Evolutionary conservation across 1,284 basidiomycete genomes (phyloP).

Genomic region (Ustilago crameri): DNA sequence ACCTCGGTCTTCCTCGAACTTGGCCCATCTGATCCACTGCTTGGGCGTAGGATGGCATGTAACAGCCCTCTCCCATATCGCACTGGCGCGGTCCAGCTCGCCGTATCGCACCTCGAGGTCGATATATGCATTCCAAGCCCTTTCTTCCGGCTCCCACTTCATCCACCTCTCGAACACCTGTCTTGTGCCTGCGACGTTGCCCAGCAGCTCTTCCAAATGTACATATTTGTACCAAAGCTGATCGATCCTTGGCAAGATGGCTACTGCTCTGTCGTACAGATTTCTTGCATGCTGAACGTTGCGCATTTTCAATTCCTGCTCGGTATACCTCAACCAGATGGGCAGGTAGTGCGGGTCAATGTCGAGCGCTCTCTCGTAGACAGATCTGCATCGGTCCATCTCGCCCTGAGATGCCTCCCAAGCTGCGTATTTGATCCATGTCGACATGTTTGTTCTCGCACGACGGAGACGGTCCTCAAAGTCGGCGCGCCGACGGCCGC

Average conservation of each 20-base stretch:
- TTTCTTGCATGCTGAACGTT: constrained; percentile 98
- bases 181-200: constrained; percentile 92
- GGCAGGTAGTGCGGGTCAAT: constrained; percentile 89
- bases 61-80: constrained; percentile 94
- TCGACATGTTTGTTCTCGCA: constrained; percentile 77
- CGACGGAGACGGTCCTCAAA: constrained; percentile 94
- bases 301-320: constrained; percentile 95
- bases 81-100: constrained; percentile 89
- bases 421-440: constrained; percentile 74
- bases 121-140: constrained; percentile 99
- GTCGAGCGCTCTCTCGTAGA: constrained; percentile 96
- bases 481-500: constrained; percentile 91
- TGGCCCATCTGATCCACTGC: constrained; percentile 95
- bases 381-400: constrained; percentile 76
- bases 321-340: constrained; percentile 95
- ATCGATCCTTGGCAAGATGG: constrained; percentile 92
- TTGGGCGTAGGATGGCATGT: constrained; percentile 91
- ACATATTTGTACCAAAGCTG: constrained; percentile 95
- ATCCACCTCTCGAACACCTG: constrained; percentile 99
- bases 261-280: constrained; percentile 94
- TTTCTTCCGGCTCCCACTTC: constrained; percentile 99
- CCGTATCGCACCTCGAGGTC: constrained; percentile 91
- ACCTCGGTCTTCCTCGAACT: constrained; percentile 94
- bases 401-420: constrained; percentile 96
- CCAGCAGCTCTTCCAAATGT: constrained; percentile 94